Evolutionary conservation across 73 alveolate species (phyloP), one percentile per base, ranked within the genome.

Genomic region (Durusdinium trenchii): DNA sequence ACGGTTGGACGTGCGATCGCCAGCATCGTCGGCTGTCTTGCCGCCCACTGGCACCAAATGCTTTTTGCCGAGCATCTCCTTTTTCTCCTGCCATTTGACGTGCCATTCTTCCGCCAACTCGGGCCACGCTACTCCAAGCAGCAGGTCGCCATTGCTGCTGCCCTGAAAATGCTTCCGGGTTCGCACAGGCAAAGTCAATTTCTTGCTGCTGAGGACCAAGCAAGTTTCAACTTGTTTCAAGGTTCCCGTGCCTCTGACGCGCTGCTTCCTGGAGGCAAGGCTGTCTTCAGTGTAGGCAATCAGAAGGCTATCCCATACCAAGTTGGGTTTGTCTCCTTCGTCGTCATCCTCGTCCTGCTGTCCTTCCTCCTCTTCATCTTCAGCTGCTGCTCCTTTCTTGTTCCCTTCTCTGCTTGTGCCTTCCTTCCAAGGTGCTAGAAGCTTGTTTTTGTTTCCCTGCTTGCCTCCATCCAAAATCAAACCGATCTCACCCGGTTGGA

Each of bases 291-390:
- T 76, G 86, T 76, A 76, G 60, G 42, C 86, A 35, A 76, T 40
- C 86, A 40, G 51, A 2, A 76, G 86, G 26, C 50, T 9, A 3
- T 76, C 86, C 16, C 1, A 35, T 18, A 76, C 86, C 26, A 76
- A 43, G 54, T 76, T 76, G 32, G 86, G 86, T 32, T 43, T 36
- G 50, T 36, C 54, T 23, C 30, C 73, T 60, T 60, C 73, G 57
- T 76, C 54, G 86, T 32, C 86, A 10, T 35, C 60, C 40, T 43
- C 86, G 57, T 76, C 86, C 23, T 43, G 57, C 16, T 76, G 57
- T n/a, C n/a, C n/a, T 14, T 35, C 86, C 35, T 76, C 86, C 16
- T 76, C 86, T 35, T 76, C 54, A 54, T 76, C 86, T 76, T 76
- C 86, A 7, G 50, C 54, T 7, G 30, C 54, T 40, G 38, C 36